Conservation (phyloP, 441 rosid species). For the Flueggea neowawraea region DNA sequence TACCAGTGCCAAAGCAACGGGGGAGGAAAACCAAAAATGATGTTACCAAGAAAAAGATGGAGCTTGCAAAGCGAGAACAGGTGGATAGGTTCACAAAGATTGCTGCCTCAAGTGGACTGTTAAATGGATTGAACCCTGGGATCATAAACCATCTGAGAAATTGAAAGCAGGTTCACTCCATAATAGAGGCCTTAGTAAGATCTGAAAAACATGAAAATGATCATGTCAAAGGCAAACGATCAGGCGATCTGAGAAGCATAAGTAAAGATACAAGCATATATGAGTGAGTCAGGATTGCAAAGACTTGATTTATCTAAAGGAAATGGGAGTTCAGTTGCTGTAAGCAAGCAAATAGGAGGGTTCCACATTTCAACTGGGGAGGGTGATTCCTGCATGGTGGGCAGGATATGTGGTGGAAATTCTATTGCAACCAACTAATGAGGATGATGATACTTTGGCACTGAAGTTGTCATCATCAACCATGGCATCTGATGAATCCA, state of each 20-base stretch:
- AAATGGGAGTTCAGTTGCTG: conserved; percentile 1
- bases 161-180: conserved; percentile 82
- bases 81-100: conserved; percentile 74
- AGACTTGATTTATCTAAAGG: too few species aligned
- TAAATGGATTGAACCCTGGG: conserved; percentile 84
- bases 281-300: too few species aligned
- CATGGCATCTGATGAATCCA: conserved; percentile 37
- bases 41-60: conserved; percentile 57
- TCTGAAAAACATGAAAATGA: conserved; percentile 33
- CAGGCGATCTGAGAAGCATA: too few species aligned
- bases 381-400: conserved; percentile 30
- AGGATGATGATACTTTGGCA: conserved; percentile 35
- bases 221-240: too few species aligned
- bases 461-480: conserved; percentile 52
- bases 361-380: conserved; percentile 22
- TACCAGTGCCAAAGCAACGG: conserved; percentile 70
- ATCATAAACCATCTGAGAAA: conserved; percentile 89
- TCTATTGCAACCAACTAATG: conserved; percentile 22
- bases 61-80: conserved; percentile 73
- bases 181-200: conserved; percentile 77
- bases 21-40: conserved; percentile 60
- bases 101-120: conserved; percentile 89
- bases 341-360: conserved; percentile 31
- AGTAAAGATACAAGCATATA: too few species aligned
- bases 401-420: conserved; percentile 17